phyloP scores from a whole-genome alignment of 805 yeast species.

The Kurtzmaniella fragi region DNA sequence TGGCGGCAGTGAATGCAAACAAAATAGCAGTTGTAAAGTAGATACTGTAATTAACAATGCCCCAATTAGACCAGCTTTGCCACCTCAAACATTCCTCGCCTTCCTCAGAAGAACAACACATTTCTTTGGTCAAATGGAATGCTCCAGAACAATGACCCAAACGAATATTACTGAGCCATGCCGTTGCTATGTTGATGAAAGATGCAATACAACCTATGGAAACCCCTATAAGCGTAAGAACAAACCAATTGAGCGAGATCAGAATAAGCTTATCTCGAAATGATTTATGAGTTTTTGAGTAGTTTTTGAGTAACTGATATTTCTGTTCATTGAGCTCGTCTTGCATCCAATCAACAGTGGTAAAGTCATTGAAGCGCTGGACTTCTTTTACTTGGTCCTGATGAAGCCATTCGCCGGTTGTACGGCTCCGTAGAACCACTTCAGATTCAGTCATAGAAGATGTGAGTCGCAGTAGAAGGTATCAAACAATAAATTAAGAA shows the following conservation, averaged over 20 bases:
- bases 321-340: conserved; percentile 51
- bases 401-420: conserved; percentile 34
- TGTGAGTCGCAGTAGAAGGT: no score
- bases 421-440: conserved; percentile 14
- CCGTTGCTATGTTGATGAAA: conserved; percentile 72
- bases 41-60: conserved; percentile 45
- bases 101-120: conserved; percentile 75
- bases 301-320: conserved; percentile 18
- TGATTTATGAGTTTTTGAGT: conserved; percentile 9
- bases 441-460: no score
- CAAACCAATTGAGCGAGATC: conserved; percentile 61
- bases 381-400: conserved; percentile 34
- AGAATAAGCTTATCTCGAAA: conserved; percentile 23
- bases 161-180: conserved; percentile 76
- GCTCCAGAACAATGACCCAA: conserved; percentile 71
- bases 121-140: conserved; percentile 64
- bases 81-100: conserved; percentile 56
- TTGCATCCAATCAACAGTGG: conserved; percentile 67
- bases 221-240: conserved; percentile 70
- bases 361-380: conserved; percentile 53
- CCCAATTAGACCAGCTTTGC: conserved; percentile 56
- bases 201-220: conserved; percentile 83
- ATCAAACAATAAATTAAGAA: no score
- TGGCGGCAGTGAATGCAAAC: conserved; percentile 63
- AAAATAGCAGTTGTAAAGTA: conserved; percentile 56